These are phyloP conservation scores for Cystobasidium pallidum DNA, from an alignment of 1,284 basidiomycete species.

Conservation along the genomic window DNA sequence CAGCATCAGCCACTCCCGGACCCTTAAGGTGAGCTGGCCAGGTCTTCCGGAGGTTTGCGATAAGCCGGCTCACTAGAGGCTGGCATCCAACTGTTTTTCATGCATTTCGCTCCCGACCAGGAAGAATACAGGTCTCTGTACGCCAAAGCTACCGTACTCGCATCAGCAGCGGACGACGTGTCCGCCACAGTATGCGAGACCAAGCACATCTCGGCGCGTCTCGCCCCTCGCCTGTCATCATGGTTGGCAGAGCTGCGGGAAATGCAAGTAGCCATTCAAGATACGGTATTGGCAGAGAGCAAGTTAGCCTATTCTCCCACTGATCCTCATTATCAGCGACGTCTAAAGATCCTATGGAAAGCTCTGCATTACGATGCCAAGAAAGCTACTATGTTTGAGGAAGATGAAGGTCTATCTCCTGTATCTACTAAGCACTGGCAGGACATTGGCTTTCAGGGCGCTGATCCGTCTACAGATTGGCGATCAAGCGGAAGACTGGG, in stretches of 20 bases:
- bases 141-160: neutral
- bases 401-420: slow-evolving; percentile 10
- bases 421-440: slow-evolving; percentile 39
- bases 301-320: neutral
- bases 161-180: neutral
- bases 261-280: neutral
- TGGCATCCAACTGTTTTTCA: neutral
- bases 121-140: slow-evolving; percentile 4
- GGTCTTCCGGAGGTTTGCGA: neutral
- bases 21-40: slow-evolving; percentile 11
- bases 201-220: slow-evolving; percentile 19
- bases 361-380: slow-evolving; percentile 23
- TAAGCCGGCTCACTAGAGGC: neutral
- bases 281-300: slow-evolving; percentile 6
- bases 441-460: slow-evolving; percentile 42
- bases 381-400: slow-evolving; percentile 25
- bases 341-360: slow-evolving; percentile 18
- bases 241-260: slow-evolving; percentile 15
- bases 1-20: slow-evolving; percentile 27
- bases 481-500: slow-evolving; percentile 27
- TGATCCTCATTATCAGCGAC: slow-evolving; percentile 14
- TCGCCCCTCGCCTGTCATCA: neutral
- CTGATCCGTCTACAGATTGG: slow-evolving; percentile 41
- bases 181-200: slow-evolving; percentile 2
- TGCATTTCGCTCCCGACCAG: neutral